Percentiles rank a stretch among this genome's conserved stretches.
phyloP scores from a whole-genome alignment of 106 monocot species.

The Allium cepa region DNA sequence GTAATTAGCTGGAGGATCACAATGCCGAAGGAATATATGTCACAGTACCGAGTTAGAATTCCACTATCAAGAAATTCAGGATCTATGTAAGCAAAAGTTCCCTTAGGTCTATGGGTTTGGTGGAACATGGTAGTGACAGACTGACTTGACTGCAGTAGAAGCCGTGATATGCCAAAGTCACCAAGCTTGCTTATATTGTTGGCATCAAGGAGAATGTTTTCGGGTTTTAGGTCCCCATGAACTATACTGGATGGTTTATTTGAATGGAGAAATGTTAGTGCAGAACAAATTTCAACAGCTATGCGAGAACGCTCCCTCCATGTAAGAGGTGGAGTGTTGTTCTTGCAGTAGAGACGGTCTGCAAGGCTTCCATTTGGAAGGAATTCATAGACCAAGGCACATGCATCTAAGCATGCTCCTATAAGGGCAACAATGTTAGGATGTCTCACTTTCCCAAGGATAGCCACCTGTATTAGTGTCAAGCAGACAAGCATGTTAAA shows the following conservation, averaged over 20 bases:
- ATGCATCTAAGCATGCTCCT: constrained; percentile 52
- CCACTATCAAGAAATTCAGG: constrained; percentile 32
- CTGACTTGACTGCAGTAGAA: constrained; percentile 8
- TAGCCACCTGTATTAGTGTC: constrained; percentile 28
- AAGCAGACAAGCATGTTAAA: not conserved
- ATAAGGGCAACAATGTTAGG: constrained; percentile 69
- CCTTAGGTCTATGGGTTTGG: constrained; percentile 22
- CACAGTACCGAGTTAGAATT: constrained; percentile 24
- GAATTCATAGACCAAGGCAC: constrained; percentile 54
- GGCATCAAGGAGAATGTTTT: constrained; percentile 35
- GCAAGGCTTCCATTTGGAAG: constrained; percentile 64
- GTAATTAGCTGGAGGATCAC: constrained; percentile 37
- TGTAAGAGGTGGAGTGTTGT: constrained; percentile 39
- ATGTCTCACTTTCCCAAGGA: constrained; percentile 59
- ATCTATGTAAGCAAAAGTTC: constrained; percentile 43
- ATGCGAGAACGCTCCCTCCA: constrained; percentile 49
- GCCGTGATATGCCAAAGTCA: constrained; percentile 33
- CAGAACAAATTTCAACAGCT: constrained; percentile 56
- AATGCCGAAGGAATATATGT: constrained; percentile 46
- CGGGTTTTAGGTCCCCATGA: constrained; percentile 53
- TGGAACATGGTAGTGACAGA: constrained; percentile 8
- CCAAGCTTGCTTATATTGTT: constrained; percentile 34
- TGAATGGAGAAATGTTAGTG: constrained; percentile 53
- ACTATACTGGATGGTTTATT: constrained; percentile 20
- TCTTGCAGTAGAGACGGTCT: constrained; percentile 39